A percentile compares a stretch with the other conserved stretches of the same genome.
Conservation (phyloP, 2,329 filamentous ascomycete genomes). For the Fusarium praegraminearum region DNA sequence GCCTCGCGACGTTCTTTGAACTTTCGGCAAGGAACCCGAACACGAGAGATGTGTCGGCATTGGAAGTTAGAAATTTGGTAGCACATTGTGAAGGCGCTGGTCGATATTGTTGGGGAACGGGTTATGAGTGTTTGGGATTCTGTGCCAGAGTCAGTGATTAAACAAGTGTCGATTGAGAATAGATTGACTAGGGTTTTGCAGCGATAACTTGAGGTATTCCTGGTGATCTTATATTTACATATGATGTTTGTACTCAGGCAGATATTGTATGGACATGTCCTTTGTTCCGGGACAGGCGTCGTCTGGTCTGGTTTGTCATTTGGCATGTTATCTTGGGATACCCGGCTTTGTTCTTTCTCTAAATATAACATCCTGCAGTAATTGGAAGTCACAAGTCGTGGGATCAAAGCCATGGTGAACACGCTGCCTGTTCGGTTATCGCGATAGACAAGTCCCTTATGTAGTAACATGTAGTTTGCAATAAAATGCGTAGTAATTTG, state of each 20-base stretch:
- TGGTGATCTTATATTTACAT: background rate
- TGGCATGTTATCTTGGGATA: background rate
- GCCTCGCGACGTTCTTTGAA: background rate
- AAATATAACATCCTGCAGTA: background rate
- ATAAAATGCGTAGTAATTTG: background rate
- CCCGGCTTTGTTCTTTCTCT: background rate
- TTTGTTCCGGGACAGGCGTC: conserved; percentile 7
- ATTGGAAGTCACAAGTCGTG: background rate
- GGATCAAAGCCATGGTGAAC: background rate
- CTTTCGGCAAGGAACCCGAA: conserved; percentile 16
- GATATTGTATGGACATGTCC: background rate
- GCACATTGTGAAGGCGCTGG: conserved; percentile 33
- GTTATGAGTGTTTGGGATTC: background rate
- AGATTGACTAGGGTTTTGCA: background rate
- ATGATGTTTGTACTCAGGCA: background rate
- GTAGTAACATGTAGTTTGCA: background rate
- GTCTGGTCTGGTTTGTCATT: background rate
- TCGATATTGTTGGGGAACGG: background rate
- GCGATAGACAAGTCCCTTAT: background rate
- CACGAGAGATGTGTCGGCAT: conserved; percentile 40
- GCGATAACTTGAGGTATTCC: background rate
- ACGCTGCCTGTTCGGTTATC: background rate
- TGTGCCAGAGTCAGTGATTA: background rate
- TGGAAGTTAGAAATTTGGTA: conserved; percentile 35
- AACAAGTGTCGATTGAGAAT: background rate